phyloP scores from a whole-genome alignment of 2,329 filamentous ascomycete species.

The Fusarium globosum region DNA sequence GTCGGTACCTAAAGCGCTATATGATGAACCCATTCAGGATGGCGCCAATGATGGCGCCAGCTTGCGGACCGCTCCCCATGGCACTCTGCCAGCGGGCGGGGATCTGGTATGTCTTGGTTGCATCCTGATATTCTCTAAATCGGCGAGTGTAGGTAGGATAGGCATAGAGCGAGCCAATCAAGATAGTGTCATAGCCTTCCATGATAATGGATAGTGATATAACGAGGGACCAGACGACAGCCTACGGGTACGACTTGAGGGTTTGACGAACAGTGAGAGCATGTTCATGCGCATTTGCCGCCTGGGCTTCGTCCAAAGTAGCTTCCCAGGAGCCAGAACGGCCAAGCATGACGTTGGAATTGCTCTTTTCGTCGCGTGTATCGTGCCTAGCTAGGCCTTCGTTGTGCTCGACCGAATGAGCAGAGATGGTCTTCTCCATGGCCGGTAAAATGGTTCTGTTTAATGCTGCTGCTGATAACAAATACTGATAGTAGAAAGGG shows the following conservation, averaged over 20 bases:
- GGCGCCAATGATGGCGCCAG: not conserved
- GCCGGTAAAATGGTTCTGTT: accelerated
- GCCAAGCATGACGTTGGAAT: accelerated
- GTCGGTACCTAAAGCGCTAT: not conserved
- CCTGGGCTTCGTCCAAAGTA: not conserved
- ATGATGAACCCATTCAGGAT: not conserved
- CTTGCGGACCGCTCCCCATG: not conserved
- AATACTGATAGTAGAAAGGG: not conserved
- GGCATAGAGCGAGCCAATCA: not conserved
- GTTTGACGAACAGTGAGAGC: not conserved
- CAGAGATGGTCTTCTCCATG: not conserved
- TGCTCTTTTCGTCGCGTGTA: accelerated
- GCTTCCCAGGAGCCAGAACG: not conserved
- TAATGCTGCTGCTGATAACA: not conserved
- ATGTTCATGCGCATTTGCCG: not conserved
- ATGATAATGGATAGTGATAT: not conserved
- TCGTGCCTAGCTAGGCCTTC: not conserved
- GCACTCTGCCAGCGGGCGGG: not conserved
- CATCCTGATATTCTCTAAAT: not conserved
- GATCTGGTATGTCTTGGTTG: not conserved
- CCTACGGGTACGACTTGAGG: not conserved
- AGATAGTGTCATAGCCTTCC: not conserved
- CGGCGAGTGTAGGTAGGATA: not conserved
- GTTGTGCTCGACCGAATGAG: not conserved
- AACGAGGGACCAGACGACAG: not conserved